Conservation (phyloP, 1,139 yeast species). For the Yamadazyma sp. region DNA sequence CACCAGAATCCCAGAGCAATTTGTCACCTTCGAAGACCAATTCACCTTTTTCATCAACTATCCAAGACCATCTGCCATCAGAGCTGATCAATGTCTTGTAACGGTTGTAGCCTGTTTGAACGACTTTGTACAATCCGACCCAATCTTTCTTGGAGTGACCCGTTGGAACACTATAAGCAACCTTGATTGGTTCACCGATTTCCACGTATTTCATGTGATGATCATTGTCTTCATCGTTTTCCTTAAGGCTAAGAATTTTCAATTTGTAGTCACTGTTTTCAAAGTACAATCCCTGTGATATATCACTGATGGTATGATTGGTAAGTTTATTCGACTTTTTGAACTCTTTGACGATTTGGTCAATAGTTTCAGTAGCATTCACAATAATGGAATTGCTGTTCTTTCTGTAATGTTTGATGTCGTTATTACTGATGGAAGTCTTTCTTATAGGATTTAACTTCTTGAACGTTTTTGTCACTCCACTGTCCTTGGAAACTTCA, state of each 20-base stretch:
- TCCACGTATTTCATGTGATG: slow-evolving; percentile 24
- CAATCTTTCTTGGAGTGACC: slow-evolving; percentile 55
- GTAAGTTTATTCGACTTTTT: slow-evolving; percentile 32
- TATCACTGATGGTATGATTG: slow-evolving; percentile 39
- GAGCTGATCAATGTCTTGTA: slow-evolving; percentile 64
- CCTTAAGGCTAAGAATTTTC: slow-evolving; percentile 22
- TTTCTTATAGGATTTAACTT: slow-evolving; percentile 45
- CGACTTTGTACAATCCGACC: slow-evolving; percentile 74
- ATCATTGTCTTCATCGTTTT: slow-evolving; percentile 14
- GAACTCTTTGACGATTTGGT: slow-evolving; percentile 41
- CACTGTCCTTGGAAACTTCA: slow-evolving; percentile 57
- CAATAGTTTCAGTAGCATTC: slow-evolving; percentile 39
- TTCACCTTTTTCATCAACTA: slow-evolving; percentile 42
- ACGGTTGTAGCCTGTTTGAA: slow-evolving; percentile 60
- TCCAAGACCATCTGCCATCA: slow-evolving; percentile 69
- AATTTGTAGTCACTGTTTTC: slow-evolving; percentile 38
- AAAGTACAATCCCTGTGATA: slow-evolving; percentile 42
- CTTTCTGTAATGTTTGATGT: slow-evolving; percentile 18
- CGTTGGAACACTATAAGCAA: slow-evolving; percentile 58
- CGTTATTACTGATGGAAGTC: slow-evolving; percentile 15
- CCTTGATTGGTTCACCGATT: slow-evolving; percentile 55
- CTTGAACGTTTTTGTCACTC: slow-evolving; percentile 66
- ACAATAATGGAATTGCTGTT: slow-evolving; percentile 19
- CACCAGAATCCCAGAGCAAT: slow-evolving; percentile 69
- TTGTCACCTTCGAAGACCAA: slow-evolving; percentile 51